A percentile compares a stretch with the other conserved stretches of the same genome.
These are phyloP conservation scores for Aphanomyces stellatus DNA, from an alignment of 352 stramenopile genomes.

Conservation along the genomic window DNA sequence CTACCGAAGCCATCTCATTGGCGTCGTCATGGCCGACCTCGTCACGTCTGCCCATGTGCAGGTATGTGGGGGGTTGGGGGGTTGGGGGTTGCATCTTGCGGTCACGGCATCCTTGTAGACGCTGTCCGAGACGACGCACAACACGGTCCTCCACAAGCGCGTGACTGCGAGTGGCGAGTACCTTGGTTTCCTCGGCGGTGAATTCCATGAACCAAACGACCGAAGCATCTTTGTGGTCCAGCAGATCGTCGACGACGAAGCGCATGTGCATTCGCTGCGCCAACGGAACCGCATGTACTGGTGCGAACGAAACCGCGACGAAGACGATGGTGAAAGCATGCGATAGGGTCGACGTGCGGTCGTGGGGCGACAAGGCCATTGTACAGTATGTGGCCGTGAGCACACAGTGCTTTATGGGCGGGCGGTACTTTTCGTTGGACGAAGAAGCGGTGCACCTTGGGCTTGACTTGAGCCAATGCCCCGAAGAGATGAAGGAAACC, in stretches of 20 bases:
- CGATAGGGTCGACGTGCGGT: background rate
- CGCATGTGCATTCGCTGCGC: background rate
- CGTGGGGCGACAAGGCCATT: background rate
- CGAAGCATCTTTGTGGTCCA: background rate
- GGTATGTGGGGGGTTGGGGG: no score
- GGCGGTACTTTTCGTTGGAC: background rate
- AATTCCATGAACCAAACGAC: background rate
- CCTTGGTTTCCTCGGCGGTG: background rate
- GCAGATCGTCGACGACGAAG: background rate
- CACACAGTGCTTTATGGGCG: background rate
- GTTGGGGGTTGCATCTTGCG: no score
- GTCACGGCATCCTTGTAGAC: background rate
- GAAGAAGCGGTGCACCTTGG: background rate
- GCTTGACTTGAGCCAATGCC: background rate
- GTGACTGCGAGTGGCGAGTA: background rate
- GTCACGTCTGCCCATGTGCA: no score
- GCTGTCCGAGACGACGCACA: background rate
- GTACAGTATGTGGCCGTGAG: background rate
- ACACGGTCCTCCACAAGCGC: background rate
- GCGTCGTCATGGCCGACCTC: no score
- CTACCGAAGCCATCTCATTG: background rate
- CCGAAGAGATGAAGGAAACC: background rate
- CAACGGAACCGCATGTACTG: background rate
- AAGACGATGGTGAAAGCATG: no score
- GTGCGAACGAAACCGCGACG: background rate